Evolutionary conservation across 306 rosid genomes (phyloP).

Genomic region (Nissolia schottii): DNA sequence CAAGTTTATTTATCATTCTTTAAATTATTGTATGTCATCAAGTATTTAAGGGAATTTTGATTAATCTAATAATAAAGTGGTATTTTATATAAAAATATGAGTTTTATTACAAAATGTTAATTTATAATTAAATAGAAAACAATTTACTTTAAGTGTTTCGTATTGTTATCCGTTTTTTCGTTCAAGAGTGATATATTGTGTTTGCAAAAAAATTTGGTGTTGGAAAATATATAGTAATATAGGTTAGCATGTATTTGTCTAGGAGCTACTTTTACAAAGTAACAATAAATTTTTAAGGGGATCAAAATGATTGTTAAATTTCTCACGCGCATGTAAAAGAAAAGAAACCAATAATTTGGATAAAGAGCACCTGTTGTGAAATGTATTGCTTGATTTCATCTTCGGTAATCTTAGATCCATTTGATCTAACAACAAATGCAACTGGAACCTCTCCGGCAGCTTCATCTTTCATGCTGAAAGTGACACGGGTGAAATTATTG

Average conservation of each 20-base stretch:
- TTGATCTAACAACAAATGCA: slow-evolving; percentile 72
- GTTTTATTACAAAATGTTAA: too few species aligned
- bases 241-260: neutral
- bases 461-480: slow-evolving; percentile 73
- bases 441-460: slow-evolving; percentile 84
- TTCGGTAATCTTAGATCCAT: slow-evolving; percentile 53
- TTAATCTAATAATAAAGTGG: too few species aligned
- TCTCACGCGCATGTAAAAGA: neutral
- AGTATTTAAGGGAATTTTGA: too few species aligned
- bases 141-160: too few species aligned
- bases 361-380: slow-evolving; percentile 60
- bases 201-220: too few species aligned
- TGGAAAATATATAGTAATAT: too few species aligned
- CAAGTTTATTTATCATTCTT: too few species aligned
- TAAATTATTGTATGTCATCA: too few species aligned
- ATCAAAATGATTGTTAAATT: neutral
- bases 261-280: neutral
- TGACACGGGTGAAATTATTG: neutral
- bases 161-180: too few species aligned
- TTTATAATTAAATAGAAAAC: too few species aligned
- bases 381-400: slow-evolving; percentile 72
- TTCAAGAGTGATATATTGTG: too few species aligned
- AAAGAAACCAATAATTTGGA: neutral
- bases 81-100: too few species aligned
- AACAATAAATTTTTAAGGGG: neutral